Evolutionary conservation across 176 grass and related monocot genomes (phyloP).

Genomic region (maize (Zea mays)): DNA sequence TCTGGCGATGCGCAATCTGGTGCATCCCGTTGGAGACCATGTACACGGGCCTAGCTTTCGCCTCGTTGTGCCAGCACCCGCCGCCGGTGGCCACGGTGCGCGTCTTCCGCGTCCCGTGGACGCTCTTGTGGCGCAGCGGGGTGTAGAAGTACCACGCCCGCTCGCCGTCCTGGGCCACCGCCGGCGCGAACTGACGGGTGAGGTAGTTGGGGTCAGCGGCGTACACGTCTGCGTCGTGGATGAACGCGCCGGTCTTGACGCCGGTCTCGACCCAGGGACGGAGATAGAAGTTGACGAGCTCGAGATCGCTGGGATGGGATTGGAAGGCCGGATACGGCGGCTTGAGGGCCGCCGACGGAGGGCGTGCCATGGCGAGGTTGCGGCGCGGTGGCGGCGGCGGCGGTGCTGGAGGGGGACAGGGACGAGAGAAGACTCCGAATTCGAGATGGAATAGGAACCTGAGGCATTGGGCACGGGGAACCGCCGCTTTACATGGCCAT

Average conservation of each 20-base stretch:
- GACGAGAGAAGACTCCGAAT: not conserved
- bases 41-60: constrained; percentile 36
- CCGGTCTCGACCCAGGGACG: constrained; percentile 28
- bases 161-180: constrained; percentile 35
- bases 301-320: constrained; percentile 43
- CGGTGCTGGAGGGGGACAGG: not conserved
- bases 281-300: constrained; percentile 43
- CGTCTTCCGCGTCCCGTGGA: constrained; percentile 37
- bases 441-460: not conserved
- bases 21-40: not conserved
- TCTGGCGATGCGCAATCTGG: constrained; percentile 43
- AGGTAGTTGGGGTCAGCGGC: constrained; percentile 38
- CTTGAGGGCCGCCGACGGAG: not conserved
- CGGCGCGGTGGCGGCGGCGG: not conserved
- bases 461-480: not conserved
- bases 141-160: constrained; percentile 53
- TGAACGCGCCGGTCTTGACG: constrained; percentile 21
- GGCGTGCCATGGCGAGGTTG: constrained; percentile 20
- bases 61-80: constrained; percentile 54
- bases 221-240: constrained; percentile 57
- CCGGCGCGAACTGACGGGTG: constrained; percentile 25
- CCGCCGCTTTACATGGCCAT: constrained; percentile 19
- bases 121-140: constrained; percentile 28
- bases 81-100: constrained; percentile 33
- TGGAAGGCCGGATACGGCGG: constrained; percentile 4